phyloP scores from a whole-genome alignment of 129 eudicot genomes.

The Mikania micrantha region DNA sequence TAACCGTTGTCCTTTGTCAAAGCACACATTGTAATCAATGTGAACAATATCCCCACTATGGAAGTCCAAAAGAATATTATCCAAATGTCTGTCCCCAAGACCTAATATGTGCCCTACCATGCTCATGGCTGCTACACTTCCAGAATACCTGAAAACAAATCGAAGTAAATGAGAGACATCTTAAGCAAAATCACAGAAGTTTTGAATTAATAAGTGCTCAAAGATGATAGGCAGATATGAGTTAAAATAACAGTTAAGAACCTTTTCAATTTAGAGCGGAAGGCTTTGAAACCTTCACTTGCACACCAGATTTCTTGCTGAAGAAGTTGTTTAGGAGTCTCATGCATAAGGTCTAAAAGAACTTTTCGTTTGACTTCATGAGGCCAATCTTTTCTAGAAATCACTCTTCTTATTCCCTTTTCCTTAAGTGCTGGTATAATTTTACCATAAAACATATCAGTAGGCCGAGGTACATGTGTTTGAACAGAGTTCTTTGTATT shows the following conservation, averaged over 20 bases:
- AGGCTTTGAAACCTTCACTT: slow-evolving; percentile 96
- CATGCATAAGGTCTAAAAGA: slow-evolving; percentile 90
- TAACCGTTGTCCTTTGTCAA: slow-evolving; percentile 95
- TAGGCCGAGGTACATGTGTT: slow-evolving; percentile 84
- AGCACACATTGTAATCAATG: slow-evolving; percentile 97
- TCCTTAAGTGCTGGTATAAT: slow-evolving; percentile 98
- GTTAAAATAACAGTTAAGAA: slow-evolving; percentile 14
- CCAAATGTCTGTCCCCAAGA: slow-evolving; percentile 95
- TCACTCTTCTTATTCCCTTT: slow-evolving; percentile 94
- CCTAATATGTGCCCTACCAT: slow-evolving; percentile 97
- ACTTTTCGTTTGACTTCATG: slow-evolving; percentile 94
- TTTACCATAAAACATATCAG: slow-evolving; percentile 96
- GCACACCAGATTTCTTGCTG: slow-evolving; percentile 99
- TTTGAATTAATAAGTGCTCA: neutral
- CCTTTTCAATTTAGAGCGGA: slow-evolving; percentile 84
- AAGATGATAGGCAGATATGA: slow-evolving; percentile 9
- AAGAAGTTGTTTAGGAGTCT: slow-evolving; percentile 93
- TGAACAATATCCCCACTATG: slow-evolving; percentile 87
- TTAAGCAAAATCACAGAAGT: neutral
- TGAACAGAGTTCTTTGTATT: slow-evolving; percentile 48
- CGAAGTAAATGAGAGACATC: slow-evolving; percentile 7
- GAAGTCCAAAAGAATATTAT: slow-evolving; percentile 88
- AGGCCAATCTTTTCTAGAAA: slow-evolving; percentile 99
- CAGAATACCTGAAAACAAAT: slow-evolving; percentile 89
- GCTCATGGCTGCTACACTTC: slow-evolving; percentile 96